Conservation (phyloP, 2,329 filamentous ascomycete species). For the Trichoderma breve region DNA sequence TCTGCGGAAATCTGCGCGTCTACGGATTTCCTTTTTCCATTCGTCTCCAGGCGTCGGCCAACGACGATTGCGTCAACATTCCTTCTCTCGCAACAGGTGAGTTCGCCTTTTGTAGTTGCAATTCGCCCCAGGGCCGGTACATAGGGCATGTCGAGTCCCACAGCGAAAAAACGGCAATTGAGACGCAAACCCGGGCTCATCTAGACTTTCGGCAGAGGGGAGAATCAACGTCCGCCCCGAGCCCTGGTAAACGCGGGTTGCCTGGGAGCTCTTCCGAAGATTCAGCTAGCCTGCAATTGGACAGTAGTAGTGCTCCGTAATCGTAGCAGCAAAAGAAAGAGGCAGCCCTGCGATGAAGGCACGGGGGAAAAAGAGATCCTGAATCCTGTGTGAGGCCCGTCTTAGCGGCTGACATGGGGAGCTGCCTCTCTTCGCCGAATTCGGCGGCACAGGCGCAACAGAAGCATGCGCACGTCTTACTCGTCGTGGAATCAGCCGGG, state of each 20-base stretch:
- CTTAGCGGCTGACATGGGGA: conserved; percentile 14
- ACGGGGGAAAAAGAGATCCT: not conserved
- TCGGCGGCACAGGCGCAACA: conserved; percentile 7
- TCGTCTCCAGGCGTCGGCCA: not conserved
- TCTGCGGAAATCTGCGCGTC: not conserved
- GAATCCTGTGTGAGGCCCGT: conserved; percentile 10
- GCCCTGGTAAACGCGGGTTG: not conserved
- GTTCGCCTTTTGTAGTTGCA: not conserved
- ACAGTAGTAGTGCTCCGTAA: not conserved
- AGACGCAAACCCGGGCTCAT: not conserved
- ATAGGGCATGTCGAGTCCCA: not conserved
- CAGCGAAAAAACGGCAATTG: not conserved
- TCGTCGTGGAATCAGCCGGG: conserved; percentile 3
- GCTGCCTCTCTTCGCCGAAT: conserved; percentile 14
- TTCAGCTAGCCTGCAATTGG: conserved; percentile 1
- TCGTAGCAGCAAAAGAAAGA: not conserved
- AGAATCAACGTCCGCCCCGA: not conserved
- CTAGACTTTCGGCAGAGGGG: not conserved
- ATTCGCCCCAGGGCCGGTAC: not conserved
- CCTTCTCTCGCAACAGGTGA: not conserved
- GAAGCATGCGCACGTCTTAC: conserved; percentile 9
- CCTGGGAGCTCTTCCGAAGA: conserved; percentile 7
- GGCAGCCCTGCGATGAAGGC: not conserved
- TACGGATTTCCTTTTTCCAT: not conserved
- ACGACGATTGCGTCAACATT: not conserved